These are phyloP conservation scores for Papiliotrema terrestris DNA, from an alignment of 1,284 basidiomycete species.

Conservation along the genomic window DNA sequence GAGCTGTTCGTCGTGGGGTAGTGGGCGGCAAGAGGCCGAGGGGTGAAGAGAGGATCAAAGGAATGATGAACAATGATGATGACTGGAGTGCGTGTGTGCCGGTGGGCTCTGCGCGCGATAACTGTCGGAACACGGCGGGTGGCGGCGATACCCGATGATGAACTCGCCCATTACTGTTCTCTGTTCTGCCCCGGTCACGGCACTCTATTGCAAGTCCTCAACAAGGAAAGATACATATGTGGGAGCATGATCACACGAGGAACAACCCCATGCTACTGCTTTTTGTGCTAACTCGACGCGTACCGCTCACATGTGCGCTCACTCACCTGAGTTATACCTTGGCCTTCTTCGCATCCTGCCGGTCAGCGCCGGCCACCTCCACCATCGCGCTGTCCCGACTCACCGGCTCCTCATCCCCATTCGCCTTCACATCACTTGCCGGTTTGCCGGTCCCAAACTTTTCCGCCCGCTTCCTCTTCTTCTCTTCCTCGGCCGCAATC, in stretches of 20 bases:
- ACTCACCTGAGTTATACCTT: conserved; percentile 43
- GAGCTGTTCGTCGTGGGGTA: no score
- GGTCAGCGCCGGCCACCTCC: neutral
- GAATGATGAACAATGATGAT: neutral
- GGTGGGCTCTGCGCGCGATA: neutral
- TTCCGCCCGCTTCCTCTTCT: conserved; percentile 51
- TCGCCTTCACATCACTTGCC: conserved; percentile 1
- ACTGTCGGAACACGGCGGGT: neutral
- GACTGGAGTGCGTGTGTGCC: neutral
- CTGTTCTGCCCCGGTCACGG: no score
- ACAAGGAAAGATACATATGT: neutral
- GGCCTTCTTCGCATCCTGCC: conserved; percentile 42
- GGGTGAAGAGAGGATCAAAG: neutral
- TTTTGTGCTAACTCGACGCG: no score
- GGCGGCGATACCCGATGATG: neutral
- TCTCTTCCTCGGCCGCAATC: conserved; percentile 47
- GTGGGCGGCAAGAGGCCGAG: no score
- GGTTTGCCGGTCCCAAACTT: conserved; percentile 42
- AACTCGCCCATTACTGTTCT: no score
- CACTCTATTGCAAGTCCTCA: no score
- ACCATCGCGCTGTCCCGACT: neutral
- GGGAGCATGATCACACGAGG: no score
- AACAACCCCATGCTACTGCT: no score
- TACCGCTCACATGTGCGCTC: neutral
- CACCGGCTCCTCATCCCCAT: conserved; percentile 2